Conservation (phyloP, 2,329 filamentous ascomycete species). For the Volutella citrinella region DNA sequence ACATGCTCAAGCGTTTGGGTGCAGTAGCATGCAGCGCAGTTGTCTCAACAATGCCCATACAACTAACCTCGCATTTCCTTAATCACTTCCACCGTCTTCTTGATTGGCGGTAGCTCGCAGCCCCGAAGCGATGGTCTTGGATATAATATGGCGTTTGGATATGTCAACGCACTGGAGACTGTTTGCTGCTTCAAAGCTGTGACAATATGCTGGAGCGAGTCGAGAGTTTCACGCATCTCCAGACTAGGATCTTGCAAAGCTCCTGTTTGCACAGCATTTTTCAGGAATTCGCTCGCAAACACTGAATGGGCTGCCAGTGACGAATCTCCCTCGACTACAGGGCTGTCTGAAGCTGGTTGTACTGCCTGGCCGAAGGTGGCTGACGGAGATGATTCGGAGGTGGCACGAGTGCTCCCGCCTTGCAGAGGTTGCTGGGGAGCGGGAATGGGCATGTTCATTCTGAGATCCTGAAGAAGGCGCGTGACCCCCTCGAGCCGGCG, state of each 20-base stretch:
- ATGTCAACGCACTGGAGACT: constrained; percentile 20
- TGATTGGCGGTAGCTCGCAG: constrained; percentile 20
- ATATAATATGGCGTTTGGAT: constrained; percentile 17
- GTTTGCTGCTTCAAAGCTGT: constrained; percentile 23
- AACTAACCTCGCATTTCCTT: too few relatives aligned
- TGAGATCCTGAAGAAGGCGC: constrained; percentile 32
- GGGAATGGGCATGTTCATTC: constrained; percentile 19
- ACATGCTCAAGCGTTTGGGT: too few relatives aligned
- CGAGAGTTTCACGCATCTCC: constrained; percentile 33
- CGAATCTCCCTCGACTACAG: constrained; percentile 41
- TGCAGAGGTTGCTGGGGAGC: constrained; percentile 8
- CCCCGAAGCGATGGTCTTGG: constrained; percentile 19
- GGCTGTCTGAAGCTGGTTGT: constrained; percentile 21
- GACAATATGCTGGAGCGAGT: constrained; percentile 30
- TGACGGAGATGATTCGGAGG: constrained; percentile 10
- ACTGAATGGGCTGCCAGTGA: constrained; percentile 44
- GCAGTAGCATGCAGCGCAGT: too few relatives aligned
- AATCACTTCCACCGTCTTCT: constrained; percentile 20
- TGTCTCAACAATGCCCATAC: too few relatives aligned
- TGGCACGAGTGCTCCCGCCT: constrained; percentile 14
- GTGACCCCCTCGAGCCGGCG: constrained; percentile 33
- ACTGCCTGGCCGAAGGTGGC: constrained; percentile 17
- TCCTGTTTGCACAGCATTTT: constrained; percentile 32
- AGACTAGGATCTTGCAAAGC: constrained; percentile 25
- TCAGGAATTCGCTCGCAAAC: constrained; percentile 44